These are phyloP conservation scores for Cladosporium sp. DNA, from an alignment of 2,329 filamentous ascomycete genomes.

Conservation along the genomic window DNA sequence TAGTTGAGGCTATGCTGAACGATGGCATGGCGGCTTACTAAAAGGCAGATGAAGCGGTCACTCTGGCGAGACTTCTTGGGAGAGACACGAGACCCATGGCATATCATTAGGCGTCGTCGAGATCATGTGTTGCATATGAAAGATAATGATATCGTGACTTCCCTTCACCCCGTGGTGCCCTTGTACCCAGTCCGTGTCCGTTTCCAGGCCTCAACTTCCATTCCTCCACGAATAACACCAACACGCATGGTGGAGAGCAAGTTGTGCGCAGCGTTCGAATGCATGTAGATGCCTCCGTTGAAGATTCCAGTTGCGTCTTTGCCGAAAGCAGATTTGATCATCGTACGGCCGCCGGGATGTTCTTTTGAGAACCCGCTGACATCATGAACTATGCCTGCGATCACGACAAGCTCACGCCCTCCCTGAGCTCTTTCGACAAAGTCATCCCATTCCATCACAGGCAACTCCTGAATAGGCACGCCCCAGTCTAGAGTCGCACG, in stretches of 20 bases:
- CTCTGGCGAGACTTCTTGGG: no score
- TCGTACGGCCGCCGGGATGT: slow-evolving; percentile 76
- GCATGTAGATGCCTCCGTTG: slow-evolving; percentile 80
- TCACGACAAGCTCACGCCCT: slow-evolving; percentile 66
- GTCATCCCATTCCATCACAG: slow-evolving; percentile 77
- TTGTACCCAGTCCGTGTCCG: no score
- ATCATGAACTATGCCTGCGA: slow-evolving; percentile 79
- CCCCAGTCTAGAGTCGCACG: slow-evolving; percentile 76
- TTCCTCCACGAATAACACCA: slow-evolving; percentile 74
- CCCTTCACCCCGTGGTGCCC: no score
- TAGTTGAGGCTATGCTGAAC: no score
- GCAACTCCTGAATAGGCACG: slow-evolving; percentile 72
- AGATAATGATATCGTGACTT: no score
- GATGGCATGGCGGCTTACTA: no score
- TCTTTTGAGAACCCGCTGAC: slow-evolving; percentile 76
- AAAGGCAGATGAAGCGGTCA: no score
- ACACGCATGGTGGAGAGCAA: slow-evolving; percentile 78
- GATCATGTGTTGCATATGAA: no score
- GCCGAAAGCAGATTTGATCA: slow-evolving; percentile 73
- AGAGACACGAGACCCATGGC: no score
- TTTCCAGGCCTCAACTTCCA: slow-evolving; percentile 87
- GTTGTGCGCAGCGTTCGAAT: slow-evolving; percentile 83
- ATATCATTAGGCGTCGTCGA: no score
- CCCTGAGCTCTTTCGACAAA: slow-evolving; percentile 65
- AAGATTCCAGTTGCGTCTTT: slow-evolving; percentile 84